These are phyloP conservation scores for Globisporangium parvum DNA, from an alignment of 352 stramenopile genomes.

Conservation along the genomic window DNA sequence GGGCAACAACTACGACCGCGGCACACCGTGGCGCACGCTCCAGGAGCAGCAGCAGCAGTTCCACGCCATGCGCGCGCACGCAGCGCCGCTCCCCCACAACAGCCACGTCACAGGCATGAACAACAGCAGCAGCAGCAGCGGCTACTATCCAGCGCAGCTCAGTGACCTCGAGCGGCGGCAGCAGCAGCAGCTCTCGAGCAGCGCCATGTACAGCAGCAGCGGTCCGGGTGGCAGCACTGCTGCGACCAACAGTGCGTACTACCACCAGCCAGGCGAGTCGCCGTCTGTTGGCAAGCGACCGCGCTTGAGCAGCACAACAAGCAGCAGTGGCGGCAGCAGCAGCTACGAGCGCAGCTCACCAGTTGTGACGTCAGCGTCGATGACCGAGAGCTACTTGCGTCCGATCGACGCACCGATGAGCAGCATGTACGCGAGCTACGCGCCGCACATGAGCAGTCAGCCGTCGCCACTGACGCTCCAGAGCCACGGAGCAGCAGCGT, in stretches of 20 bases:
- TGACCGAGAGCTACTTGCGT: constrained; percentile 13
- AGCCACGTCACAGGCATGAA: too few relatives aligned
- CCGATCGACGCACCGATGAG: constrained; percentile 11
- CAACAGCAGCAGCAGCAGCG: not conserved
- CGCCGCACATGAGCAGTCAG: constrained; percentile 2
- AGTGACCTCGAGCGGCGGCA: constrained; percentile 10
- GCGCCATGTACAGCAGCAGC: not conserved
- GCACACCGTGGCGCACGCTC: constrained; percentile 43
- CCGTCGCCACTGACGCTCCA: constrained; percentile 10
- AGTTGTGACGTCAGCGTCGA: constrained; percentile 2
- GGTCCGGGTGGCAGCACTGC: not conserved
- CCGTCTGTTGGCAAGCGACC: constrained; percentile 15
- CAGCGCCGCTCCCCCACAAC: not conserved
- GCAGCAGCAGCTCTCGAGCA: constrained; percentile 7
- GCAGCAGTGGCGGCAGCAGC: constrained; percentile 19
- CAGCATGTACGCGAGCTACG: constrained; percentile 17
- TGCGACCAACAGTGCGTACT: constrained; percentile 6
- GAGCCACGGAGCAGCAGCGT: constrained; percentile 6
- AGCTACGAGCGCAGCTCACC: constrained; percentile 17
- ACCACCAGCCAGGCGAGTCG: constrained; percentile 6
- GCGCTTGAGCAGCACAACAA: constrained; percentile 18
- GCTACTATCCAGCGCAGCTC: constrained; percentile 9
- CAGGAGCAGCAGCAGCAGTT: constrained; percentile 19
- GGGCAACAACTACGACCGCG: constrained; percentile 58
- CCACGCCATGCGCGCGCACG: constrained; percentile 6